Percentiles rank a stretch among this genome's conserved stretches.
These are phyloP conservation scores for Alternaria metachromatica DNA, from an alignment of 2,329 filamentous ascomycete species.

Conservation along the genomic window DNA sequence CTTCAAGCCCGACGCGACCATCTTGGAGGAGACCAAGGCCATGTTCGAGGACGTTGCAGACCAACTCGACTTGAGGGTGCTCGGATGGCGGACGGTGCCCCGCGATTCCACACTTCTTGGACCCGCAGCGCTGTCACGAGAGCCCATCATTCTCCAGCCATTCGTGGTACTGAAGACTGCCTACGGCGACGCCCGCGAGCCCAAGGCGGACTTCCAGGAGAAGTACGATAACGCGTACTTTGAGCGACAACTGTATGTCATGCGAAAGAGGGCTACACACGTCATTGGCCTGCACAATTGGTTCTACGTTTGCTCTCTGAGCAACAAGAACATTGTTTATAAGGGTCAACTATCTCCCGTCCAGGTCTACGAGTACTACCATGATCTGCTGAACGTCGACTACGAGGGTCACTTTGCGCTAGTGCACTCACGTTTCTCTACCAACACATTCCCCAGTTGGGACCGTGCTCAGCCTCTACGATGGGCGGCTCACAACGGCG, in stretches of 20 bases:
- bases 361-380: slow-evolving; percentile 98
- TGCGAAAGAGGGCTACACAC: slow-evolving; percentile 94
- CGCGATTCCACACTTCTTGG: slow-evolving; percentile 92
- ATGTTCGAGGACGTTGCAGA: slow-evolving; percentile 95
- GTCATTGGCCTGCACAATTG: slow-evolving; percentile 95
- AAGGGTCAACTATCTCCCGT: slow-evolving; percentile 94
- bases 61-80: slow-evolving; percentile 82
- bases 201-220: slow-evolving; percentile 77
- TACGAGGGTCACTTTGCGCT: slow-evolving; percentile 97
- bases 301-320: slow-evolving; percentile 97
- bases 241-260: slow-evolving; percentile 90
- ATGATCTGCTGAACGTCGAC: slow-evolving; percentile 94
- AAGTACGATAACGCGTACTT: slow-evolving; percentile 85
- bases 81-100: slow-evolving; percentile 96
- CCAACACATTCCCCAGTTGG: slow-evolving; percentile 98
- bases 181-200: slow-evolving; percentile 82
- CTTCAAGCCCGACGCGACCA: slow-evolving; percentile 95
- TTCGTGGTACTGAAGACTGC: slow-evolving; percentile 88
- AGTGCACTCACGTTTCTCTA: slow-evolving; percentile 96
- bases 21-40: slow-evolving; percentile 85
- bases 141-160: slow-evolving; percentile 93
- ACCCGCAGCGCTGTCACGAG: slow-evolving; percentile 88
- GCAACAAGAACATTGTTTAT: slow-evolving; percentile 99
- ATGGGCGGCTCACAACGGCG: slow-evolving; percentile 98
- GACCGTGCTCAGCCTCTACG: slow-evolving; percentile 94